Conservation (phyloP, 306 rosid genomes). For the Gynostemma pentaphyllum region DNA sequence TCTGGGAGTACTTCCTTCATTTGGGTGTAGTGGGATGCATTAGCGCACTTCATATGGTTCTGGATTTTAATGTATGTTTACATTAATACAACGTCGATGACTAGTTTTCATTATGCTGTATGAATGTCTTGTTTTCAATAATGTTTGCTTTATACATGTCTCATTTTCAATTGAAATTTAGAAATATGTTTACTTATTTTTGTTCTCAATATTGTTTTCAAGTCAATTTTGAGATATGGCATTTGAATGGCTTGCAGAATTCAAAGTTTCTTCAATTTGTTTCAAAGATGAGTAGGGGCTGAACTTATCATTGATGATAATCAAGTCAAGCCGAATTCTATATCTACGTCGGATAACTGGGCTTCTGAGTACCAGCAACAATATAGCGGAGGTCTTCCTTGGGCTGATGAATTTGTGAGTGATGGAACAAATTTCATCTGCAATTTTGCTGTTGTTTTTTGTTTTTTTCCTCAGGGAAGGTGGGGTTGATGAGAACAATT, state of each 20-base stretch:
- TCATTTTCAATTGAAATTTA: too few relatives aligned
- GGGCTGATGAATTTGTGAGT: conserved; percentile 82
- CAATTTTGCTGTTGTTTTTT: too few relatives aligned
- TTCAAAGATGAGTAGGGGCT: conserved; percentile 97
- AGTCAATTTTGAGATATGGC: background rate
- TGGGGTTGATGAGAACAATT: background rate
- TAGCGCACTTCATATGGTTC: background rate
- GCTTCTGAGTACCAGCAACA: conserved; percentile 70
- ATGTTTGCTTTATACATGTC: too few relatives aligned
- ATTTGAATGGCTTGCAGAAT: conserved; percentile 40
- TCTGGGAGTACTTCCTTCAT: background rate
- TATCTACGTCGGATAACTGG: conserved; percentile 73
- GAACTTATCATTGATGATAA: conserved; percentile 81
- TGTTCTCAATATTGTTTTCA: background rate
- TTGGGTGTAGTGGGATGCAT: background rate
- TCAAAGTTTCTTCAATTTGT: conserved; percentile 92
- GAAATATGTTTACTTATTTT: too few relatives aligned
- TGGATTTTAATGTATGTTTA: background rate
- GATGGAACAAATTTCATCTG: conserved; percentile 18
- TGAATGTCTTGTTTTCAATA: background rate
- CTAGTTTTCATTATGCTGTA: background rate
- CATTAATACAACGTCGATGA: background rate
- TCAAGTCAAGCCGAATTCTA: conserved; percentile 64
- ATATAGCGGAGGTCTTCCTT: conserved; percentile 38
- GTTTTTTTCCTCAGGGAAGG: background rate